Conservation (phyloP, 768 basidiomycete genomes). For the Auricularia cornea region DNA sequence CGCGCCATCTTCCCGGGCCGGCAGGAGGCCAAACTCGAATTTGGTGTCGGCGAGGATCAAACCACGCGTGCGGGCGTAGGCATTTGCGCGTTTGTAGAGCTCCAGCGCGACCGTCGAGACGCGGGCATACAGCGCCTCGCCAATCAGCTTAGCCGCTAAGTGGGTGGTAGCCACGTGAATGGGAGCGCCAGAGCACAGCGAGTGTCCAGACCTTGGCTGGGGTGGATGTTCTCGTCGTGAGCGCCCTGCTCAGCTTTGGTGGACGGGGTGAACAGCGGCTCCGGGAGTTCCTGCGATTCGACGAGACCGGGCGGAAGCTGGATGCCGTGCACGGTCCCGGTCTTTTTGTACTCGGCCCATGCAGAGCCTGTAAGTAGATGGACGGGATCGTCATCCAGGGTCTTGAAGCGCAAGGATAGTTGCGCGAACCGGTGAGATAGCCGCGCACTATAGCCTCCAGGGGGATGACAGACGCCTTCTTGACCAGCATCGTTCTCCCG, state of each 20-base stretch:
- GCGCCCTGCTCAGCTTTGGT: conserved; percentile 92
- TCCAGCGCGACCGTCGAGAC: conserved; percentile 54
- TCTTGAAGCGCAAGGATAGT: background rate
- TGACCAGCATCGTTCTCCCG: conserved; percentile 86
- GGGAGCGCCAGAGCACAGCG: background rate
- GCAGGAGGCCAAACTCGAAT: conserved; percentile 90
- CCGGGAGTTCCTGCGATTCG: conserved; percentile 77
- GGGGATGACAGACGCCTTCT: conserved; percentile 79
- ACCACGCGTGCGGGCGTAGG: conserved; percentile 62
- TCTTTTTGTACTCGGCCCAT: conserved; percentile 88
- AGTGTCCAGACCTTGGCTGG: conserved; percentile 50
- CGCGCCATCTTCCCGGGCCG: conserved; percentile 14
- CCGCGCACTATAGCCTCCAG: conserved; percentile 95
- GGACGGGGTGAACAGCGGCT: conserved; percentile 90
- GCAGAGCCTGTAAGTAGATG: conserved; percentile 67
- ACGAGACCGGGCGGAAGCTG: conserved; percentile 60
- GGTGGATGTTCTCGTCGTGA: conserved; percentile 95
- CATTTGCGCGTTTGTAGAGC: conserved; percentile 68
- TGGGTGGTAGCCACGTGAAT: background rate
- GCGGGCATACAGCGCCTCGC: conserved; percentile 50
- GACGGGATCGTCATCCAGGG: too few relatives aligned
- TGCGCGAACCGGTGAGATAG: conserved; percentile 77
- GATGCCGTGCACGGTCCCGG: conserved; percentile 83
- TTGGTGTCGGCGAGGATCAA: conserved; percentile 97
- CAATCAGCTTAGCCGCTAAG: conserved; percentile 57